Evolutionary conservation across 208 protist species (phyloP).

Genomic region (Leishmania aethiopica): DNA sequence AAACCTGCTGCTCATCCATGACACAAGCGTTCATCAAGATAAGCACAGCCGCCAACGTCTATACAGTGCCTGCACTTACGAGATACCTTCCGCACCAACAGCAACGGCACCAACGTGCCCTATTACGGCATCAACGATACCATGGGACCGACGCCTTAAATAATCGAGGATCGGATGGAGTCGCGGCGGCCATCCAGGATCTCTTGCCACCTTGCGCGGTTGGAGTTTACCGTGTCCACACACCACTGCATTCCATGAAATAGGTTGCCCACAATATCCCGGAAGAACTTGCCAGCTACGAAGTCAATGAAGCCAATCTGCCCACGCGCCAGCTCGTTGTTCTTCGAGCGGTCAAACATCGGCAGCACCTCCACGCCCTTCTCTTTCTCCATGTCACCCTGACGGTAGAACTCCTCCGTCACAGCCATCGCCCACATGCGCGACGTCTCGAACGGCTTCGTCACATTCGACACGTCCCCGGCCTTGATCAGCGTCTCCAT

Average conservation of each 20-base stretch:
- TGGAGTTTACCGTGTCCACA: constrained; percentile 63
- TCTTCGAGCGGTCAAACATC: constrained; percentile 87
- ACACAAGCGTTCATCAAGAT: not conserved
- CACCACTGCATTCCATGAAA: constrained; percentile 85
- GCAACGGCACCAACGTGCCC: not conserved
- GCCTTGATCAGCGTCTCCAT: constrained; percentile 87
- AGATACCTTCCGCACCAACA: too few species aligned
- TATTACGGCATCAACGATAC: not conserved
- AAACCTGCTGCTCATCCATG: not conserved
- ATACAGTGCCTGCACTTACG: not conserved
- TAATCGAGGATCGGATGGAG: not conserved
- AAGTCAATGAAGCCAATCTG: constrained; percentile 91
- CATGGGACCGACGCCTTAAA: not conserved
- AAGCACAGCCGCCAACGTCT: not conserved
- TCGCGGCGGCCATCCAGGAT: constrained; percentile 45
- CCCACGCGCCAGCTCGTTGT: constrained; percentile 84
- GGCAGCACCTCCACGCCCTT: constrained; percentile 82
- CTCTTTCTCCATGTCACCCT: constrained; percentile 90
- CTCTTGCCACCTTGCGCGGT: constrained; percentile 69
- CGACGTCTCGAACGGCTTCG: constrained; percentile 85
- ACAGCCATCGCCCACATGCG: constrained; percentile 83
- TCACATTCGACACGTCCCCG: constrained; percentile 87
- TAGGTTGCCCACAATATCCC: constrained; percentile 55
- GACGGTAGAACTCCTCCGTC: constrained; percentile 90
- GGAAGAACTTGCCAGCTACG: constrained; percentile 80